Base-by-base conservation (phyloP, 106 monocot species). In the Triglochin maritima region DNA sequence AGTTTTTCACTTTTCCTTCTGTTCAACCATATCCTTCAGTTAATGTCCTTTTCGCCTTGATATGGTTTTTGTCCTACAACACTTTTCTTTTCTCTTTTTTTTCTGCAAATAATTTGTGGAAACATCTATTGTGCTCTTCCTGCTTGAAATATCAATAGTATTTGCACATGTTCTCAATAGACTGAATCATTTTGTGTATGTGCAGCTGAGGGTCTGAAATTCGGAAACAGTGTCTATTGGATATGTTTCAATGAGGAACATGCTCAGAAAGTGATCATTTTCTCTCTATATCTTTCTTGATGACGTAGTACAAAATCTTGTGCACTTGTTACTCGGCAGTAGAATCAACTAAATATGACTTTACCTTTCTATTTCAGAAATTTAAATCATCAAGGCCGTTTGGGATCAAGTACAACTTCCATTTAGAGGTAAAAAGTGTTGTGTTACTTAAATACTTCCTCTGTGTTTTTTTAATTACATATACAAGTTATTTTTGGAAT, bases 341-440 rank as follows among this genome's bases (percentile, higher is more conserved):
- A 62, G 29, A 29, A 29, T 1, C 29, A 29, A 29, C 29, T 29
- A 29, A 29, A 29, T 29, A 29, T 29, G 29, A 29, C 29, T 29
- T 29, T 29, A 6, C 44, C 15, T 46, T 69, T 69, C 57, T 85
- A 44, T 44, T 79, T 69, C 82, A 98, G 98, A 98, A 80, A 75
- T 98, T 98, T 76, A 84, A 77, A 64, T 65, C 79, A 14, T 98
- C 98, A 46, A 86, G 71, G 56, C 92, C 88, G 56, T 98, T 86
- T 71, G 92, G 98, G 56, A 98, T 92, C 55, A 86, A 92, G 79
- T 98, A 98, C 82, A 84, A 86, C 78, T 98, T 98, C 64, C 98
- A 98, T 72, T 81, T 98, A 54, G 98, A 98, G 98, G 98, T 98
- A 66, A 29, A 42, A 54, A 6, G 11, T 66, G 41, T 44, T 52